Evolutionary conservation across 768 basidiomycete species (phyloP), one percentile per base, ranked within the genome.

Genomic region (Collybia sp.): DNA sequence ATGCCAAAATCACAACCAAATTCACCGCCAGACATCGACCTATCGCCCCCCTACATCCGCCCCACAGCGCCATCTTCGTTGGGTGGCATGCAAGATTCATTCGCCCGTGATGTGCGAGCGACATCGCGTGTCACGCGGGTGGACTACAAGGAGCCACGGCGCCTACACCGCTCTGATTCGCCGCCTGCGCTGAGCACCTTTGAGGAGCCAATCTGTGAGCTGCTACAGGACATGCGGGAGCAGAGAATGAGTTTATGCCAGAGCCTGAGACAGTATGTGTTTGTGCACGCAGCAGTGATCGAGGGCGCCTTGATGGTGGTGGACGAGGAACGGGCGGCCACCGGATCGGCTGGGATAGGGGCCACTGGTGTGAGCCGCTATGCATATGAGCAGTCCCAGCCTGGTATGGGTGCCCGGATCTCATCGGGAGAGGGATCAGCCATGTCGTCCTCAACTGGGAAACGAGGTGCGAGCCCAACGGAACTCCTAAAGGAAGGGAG

Each of bases 191-290:
- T 90, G 49, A 81, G 80, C 37, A 70, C 72, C 31, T 81, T 85
- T 51, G 73, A 76, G 30, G 85, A 91, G 40, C 95, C 95, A 2
- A 78, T 96, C 34, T 82, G 76, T 61, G 76, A 82, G 45, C 77
- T 96, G 1, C 72, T 97, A 42, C 91, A 94, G 65, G 90, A 93
- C 59, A 92, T 98, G 85, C 77, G 95, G 38, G 85, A 94, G 63
- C 94, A 97, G 67, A 74, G 95, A 44, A 98, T 98, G 95, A 93
- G 90, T 57, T 66, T 96, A 50, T 95, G 94, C 60, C 94, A 95
- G 71, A 95, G 88, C 62, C 67, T 94, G 58, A 72, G 93, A 47
- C 95, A 98, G 67, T 98, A 94, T 58, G 85, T 94, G 15, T 97
- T 94, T 64, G 88, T 93, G 32, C 90, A 96, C 60, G 82, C 85